Base-by-base conservation (phyloP, 306 rosid species). In the Pachyrhizus erosus region DNA sequence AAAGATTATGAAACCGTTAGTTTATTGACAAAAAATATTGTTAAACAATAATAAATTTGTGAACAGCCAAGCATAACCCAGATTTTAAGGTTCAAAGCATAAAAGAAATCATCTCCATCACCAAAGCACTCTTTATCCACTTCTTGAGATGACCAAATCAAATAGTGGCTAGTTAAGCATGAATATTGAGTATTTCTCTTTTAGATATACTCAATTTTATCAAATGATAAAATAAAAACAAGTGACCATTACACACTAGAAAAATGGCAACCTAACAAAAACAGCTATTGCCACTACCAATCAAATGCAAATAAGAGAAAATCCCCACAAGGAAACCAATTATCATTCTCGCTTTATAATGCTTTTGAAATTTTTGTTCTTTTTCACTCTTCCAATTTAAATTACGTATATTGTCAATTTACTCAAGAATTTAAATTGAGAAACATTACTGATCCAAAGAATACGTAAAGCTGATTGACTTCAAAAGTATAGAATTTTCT, bases 381-480 rank as follows among this genome's bases (percentile, higher is more conserved):
- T 29, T 45, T 20, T 66, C 15, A 15, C 83, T 39, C 71, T 23
- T 21, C 33, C 43, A 73, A 48, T 81, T 62, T 49, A 73, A 73
- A 26, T 48, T 73, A 18, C 34, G 23, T 62, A 15, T 80, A 48
- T 49, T 46, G 2, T 17, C 40, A 62, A 20, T 33, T 14, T 62
- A 62, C 21, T 21, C 23, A 33, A 62, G 21, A 79, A 84, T 24
- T 42, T 65, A 17, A 73, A 62, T 73, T 49, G 21, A 48, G 52
- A 80, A 72, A 80, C 26, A 49, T 6, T 1, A 71, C 18, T 29
- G 73, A 18, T 70, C 46, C 52, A 81, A 73, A 46, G 45, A 72
- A 10, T 34, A 37, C 31, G 37, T 49, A 67, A 34, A 34, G 8
- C 65, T 17, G n/a, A 46, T 17, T 71, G 54, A 80, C 71, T 60